phyloP scores from a whole-genome alignment of 768 basidiomycete genomes.

The Pseudohyphozyma bogoriensis region DNA sequence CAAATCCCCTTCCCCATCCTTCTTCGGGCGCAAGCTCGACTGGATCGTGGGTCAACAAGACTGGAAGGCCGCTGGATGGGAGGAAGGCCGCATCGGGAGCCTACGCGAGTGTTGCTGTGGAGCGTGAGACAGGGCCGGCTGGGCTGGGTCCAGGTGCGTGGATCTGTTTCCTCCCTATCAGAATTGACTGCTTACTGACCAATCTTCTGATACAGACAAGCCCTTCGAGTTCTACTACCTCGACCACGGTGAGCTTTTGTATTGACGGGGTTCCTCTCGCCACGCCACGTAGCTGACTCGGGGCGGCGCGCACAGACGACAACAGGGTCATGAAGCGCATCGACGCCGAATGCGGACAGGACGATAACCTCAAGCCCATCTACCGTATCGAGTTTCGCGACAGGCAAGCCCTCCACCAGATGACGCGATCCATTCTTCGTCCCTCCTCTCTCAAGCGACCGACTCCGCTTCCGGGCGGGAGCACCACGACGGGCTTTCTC shows the following conservation, averaged over 20 bases:
- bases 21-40: too few relatives aligned
- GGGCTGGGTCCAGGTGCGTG: background rate
- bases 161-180: background rate
- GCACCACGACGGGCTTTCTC: constrained; percentile 20
- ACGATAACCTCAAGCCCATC: background rate
- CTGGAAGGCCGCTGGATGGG: background rate
- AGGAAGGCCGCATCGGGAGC: background rate
- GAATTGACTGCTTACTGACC: too few relatives aligned
- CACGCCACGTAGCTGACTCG: too few relatives aligned
- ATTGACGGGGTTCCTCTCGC: background rate
- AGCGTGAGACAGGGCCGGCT: background rate
- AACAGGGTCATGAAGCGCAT: background rate
- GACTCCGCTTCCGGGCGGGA: background rate
- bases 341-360: constrained; percentile 18
- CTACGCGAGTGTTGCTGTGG: background rate
- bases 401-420: constrained; percentile 21
- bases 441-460: background rate
- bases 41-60: background rate
- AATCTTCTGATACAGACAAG: constrained; percentile 1
- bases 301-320: constrained; percentile 5
- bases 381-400: constrained; percentile 26
- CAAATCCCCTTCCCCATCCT: too few relatives aligned
- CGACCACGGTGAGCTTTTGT: constrained; percentile 6
- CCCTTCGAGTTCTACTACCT: constrained; percentile 24
- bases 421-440: constrained; percentile 3